phyloP scores from a whole-genome alignment of 2,329 filamentous ascomycete species.

The Curvularia eragrostidis region DNA sequence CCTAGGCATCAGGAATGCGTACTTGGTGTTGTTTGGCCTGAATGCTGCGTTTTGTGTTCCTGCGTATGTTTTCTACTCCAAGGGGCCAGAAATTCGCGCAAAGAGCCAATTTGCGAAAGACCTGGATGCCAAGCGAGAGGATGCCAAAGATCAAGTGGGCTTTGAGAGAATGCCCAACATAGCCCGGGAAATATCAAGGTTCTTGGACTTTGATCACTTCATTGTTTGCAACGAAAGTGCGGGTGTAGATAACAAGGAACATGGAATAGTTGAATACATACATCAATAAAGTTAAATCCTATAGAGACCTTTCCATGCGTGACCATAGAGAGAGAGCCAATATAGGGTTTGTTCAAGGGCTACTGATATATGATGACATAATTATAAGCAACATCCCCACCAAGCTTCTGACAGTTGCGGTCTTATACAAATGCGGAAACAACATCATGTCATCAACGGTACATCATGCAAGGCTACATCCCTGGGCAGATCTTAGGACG shows the following conservation, averaged over 20 bases:
- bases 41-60: slow-evolving; percentile 58
- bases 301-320: too few relatives aligned
- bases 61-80: slow-evolving; percentile 61
- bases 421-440: slow-evolving; percentile 1
- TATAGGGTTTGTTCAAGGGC: neutral
- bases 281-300: too few relatives aligned
- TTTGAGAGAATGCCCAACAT: neutral
- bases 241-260: neutral
- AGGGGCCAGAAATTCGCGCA: neutral
- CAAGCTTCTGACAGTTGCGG: neutral
- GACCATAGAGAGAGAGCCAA: neutral
- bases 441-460: slow-evolving; percentile 15
- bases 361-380: slow-evolving; percentile 3
- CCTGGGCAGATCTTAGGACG: slow-evolving; percentile 6
- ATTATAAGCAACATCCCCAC: slow-evolving; percentile 10
- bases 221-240: neutral
- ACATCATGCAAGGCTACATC: slow-evolving; percentile 10
- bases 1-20: slow-evolving; percentile 30
- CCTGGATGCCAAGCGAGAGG: neutral
- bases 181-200: slow-evolving; percentile 15
- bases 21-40: slow-evolving; percentile 57
- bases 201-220: neutral
- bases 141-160: neutral
- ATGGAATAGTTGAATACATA: neutral
- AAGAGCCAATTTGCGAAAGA: neutral